These are phyloP conservation scores for Aspergillus texensis DNA, from an alignment of 2,329 filamentous ascomycete genomes.

Conservation along the genomic window DNA sequence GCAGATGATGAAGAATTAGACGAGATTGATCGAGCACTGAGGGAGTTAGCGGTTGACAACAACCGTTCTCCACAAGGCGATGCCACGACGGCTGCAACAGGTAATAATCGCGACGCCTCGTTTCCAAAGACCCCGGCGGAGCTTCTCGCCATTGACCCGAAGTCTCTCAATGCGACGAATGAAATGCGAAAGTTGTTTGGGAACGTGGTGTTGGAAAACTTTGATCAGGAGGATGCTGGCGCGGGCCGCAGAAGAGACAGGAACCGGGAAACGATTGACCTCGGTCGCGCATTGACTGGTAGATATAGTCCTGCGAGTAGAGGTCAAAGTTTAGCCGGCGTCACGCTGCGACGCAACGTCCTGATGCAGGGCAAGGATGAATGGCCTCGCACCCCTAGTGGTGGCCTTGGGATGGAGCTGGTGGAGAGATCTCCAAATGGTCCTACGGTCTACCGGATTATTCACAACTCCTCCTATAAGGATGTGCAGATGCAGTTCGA, in stretches of 20 bases:
- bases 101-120: constrained; percentile 36
- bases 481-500: constrained; percentile 76
- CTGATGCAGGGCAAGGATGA: constrained; percentile 86
- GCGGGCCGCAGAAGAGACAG: constrained; percentile 59
- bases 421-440: constrained; percentile 59
- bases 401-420: constrained; percentile 81
- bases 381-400: constrained; percentile 78
- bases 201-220: constrained; percentile 62
- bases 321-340: constrained; percentile 67
- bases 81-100: constrained; percentile 32
- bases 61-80: constrained; percentile 16
- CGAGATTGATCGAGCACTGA: constrained; percentile 68
- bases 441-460: constrained; percentile 73
- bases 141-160: constrained; percentile 65
- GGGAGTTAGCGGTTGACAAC: constrained; percentile 56
- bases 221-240: constrained; percentile 52
- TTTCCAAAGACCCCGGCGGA: constrained; percentile 49
- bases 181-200: constrained; percentile 85
- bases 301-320: constrained; percentile 58
- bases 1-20: constrained; percentile 50
- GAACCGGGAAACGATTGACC: constrained; percentile 49
- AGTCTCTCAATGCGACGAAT: constrained; percentile 80
- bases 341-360: constrained; percentile 74
- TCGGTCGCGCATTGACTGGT: constrained; percentile 60
- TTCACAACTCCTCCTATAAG: constrained; percentile 75